Percentiles rank a stretch among this genome's conserved stretches.
These are phyloP conservation scores for Metarhizium anisopliae DNA, from an alignment of 2,329 filamentous ascomycete genomes.

Conservation along the genomic window DNA sequence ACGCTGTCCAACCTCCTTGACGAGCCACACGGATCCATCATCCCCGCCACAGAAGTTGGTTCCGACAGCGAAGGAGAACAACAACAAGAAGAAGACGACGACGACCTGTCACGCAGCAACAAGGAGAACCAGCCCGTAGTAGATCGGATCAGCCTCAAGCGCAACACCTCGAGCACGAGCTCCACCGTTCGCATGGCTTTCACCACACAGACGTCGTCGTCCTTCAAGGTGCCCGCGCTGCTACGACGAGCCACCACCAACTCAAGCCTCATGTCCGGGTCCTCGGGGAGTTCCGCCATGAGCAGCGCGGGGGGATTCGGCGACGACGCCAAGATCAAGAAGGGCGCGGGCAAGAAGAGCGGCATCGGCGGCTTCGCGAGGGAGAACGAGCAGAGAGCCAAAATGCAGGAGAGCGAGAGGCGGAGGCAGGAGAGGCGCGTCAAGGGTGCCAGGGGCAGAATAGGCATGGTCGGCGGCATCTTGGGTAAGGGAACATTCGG, in stretches of 20 bases:
- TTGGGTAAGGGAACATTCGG: constrained; percentile 43
- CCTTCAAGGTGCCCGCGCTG: constrained; percentile 62
- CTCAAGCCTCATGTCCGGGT: constrained; percentile 34
- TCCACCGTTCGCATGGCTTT: constrained; percentile 46
- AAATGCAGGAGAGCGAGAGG: constrained; percentile 47
- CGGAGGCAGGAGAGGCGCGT: constrained; percentile 49
- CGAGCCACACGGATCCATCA: constrained; percentile 43
- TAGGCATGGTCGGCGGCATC: constrained; percentile 48
- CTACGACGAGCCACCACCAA: constrained; percentile 67
- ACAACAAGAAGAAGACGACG: constrained; percentile 29
- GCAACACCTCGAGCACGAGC: constrained; percentile 34
- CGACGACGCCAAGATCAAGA: constrained; percentile 48
- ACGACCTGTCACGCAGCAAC: constrained; percentile 19
- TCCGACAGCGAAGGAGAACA: constrained; percentile 33
- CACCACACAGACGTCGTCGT: constrained; percentile 30
- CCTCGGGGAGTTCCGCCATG: constrained; percentile 19
- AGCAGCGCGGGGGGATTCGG: constrained; percentile 28
- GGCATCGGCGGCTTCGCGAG: constrained; percentile 53
- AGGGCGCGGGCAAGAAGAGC: constrained; percentile 50
- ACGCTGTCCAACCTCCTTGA: constrained; percentile 82
- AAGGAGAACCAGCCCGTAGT: constrained; percentile 53
- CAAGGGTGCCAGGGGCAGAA: constrained; percentile 47
- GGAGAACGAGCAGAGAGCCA: constrained; percentile 47
- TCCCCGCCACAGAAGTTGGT: constrained; percentile 32
- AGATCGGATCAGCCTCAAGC: constrained; percentile 66